Evolutionary conservation across 306 rosid genomes (phyloP).

Genomic region (Quercus wislizeni): DNA sequence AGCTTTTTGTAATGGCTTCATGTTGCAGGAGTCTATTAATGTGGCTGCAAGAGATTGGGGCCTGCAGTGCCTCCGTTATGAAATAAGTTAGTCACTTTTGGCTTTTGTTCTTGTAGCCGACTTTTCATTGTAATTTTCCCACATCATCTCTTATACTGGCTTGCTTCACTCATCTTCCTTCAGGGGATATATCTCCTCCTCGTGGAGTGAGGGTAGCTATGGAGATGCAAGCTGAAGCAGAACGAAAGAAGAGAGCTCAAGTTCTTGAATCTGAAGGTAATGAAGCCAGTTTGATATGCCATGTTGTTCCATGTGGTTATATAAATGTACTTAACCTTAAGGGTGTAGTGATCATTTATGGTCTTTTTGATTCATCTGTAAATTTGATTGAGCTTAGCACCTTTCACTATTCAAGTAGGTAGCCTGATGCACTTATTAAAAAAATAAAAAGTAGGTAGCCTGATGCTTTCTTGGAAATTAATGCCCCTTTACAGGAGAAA

Average conservation of each 20-base stretch:
- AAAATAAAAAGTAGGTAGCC: background rate
- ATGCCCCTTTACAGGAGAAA: slow-evolving; percentile 68
- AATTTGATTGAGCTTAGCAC: slow-evolving; percentile 9
- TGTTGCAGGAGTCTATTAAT: slow-evolving; percentile 74
- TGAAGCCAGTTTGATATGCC: slow-evolving; percentile 8
- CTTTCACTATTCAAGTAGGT: slow-evolving; percentile 5
- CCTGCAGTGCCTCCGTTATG: slow-evolving; percentile 92
- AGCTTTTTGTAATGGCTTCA: slow-evolving; percentile 20
- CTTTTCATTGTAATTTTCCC: slow-evolving; percentile 3
- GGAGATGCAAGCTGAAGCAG: slow-evolving; percentile 99
- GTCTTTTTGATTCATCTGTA: slow-evolving; percentile 10
- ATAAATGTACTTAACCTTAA: background rate
- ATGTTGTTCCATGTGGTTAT: background rate
- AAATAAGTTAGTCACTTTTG: slow-evolving; percentile 61
- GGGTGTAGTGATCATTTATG: slow-evolving; percentile 10
- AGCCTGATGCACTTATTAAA: background rate
- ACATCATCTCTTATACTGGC: background rate
- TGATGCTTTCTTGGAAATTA: slow-evolving; percentile 18
- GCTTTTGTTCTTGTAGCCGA: slow-evolving; percentile 12
- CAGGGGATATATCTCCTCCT: slow-evolving; percentile 99
- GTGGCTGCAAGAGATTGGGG: slow-evolving; percentile 93
- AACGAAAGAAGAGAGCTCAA: slow-evolving; percentile 94
- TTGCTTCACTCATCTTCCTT: slow-evolving; percentile 19
- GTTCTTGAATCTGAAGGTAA: slow-evolving; percentile 96
- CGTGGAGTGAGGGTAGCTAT: slow-evolving; percentile 92